These are phyloP conservation scores for Fusarium avenaceum DNA, from an alignment of 2,329 filamentous ascomycete genomes.

Conservation along the genomic window DNA sequence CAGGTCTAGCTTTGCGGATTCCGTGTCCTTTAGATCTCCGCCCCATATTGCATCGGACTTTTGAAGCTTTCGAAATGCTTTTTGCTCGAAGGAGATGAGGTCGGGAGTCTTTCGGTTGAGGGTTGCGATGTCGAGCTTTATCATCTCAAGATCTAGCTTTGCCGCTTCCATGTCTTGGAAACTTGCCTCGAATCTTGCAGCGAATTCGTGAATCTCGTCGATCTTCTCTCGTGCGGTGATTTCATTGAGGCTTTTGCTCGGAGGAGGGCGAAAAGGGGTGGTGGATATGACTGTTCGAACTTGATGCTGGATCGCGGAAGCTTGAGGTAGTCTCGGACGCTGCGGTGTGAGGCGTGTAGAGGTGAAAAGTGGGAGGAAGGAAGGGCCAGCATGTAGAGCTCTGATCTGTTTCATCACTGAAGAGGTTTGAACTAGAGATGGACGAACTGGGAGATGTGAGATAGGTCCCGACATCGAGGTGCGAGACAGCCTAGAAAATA, in stretches of 20 bases:
- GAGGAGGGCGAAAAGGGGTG: neutral
- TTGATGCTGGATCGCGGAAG: neutral
- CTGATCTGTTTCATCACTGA: neutral
- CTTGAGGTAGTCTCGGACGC: neutral
- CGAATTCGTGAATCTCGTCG: neutral
- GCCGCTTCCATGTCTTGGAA: neutral
- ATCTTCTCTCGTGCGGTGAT: neutral
- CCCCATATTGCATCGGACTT: too few species aligned
- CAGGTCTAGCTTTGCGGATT: too few species aligned
- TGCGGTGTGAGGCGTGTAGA: neutral
- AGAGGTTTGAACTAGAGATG: neutral
- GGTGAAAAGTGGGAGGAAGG: too few species aligned
- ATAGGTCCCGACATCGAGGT: neutral
- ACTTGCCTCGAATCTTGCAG: neutral
- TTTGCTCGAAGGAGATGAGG: too few species aligned
- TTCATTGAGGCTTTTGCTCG: neutral
- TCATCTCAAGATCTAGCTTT: too few species aligned
- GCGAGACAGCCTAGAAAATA: neutral
- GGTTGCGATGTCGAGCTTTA: too few species aligned
- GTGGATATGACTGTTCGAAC: neutral
- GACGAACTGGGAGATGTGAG: neutral
- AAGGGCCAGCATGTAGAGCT: neutral
- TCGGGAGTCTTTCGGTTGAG: too few species aligned
- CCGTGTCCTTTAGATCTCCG: too few species aligned
- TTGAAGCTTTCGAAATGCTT: too few species aligned